Evolutionary conservation across 2,329 filamentous ascomycete species (phyloP).

Genomic region (Phoma sp.): DNA sequence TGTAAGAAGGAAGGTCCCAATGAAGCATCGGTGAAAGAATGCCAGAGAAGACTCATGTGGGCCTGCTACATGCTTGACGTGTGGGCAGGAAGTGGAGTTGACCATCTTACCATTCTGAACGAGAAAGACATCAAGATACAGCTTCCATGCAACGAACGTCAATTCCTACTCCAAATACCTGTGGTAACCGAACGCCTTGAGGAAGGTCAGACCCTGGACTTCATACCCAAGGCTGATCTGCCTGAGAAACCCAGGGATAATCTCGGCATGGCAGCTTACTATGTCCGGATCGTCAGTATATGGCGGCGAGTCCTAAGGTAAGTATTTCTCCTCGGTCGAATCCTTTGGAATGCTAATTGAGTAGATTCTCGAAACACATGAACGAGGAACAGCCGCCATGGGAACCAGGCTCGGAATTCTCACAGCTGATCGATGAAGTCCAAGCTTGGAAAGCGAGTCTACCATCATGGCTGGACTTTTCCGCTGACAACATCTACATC

Average conservation of each 20-base stretch:
- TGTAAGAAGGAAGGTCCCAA: constrained; percentile 38
- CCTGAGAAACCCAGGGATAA: constrained; percentile 41
- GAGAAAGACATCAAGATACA: constrained; percentile 44
- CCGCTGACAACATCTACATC: constrained; percentile 44
- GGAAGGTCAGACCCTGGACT: constrained; percentile 34
- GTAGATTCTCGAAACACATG: constrained; percentile 41
- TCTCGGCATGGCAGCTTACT: constrained; percentile 42
- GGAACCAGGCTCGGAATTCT: constrained; percentile 37
- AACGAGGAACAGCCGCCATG: constrained; percentile 42
- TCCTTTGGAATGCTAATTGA: background rate
- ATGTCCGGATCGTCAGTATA: constrained; percentile 41
- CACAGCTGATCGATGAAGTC: constrained; percentile 32
- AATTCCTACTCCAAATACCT: constrained; percentile 41
- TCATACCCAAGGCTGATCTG: constrained; percentile 30
- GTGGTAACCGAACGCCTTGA: constrained; percentile 38
- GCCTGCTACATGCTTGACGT: constrained; percentile 46
- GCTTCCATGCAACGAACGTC: constrained; percentile 42
- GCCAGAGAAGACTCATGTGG: constrained; percentile 43
- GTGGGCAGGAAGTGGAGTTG: constrained; percentile 44
- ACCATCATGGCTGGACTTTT: constrained; percentile 42
- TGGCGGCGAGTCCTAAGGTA: constrained; percentile 41
- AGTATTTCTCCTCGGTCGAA: background rate
- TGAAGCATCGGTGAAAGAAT: constrained; percentile 39
- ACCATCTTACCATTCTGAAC: constrained; percentile 42
- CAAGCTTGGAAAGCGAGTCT: constrained; percentile 38